phyloP scores from a whole-genome alignment of 2,329 filamentous ascomycete species.

The Ilyonectria robusta region DNA sequence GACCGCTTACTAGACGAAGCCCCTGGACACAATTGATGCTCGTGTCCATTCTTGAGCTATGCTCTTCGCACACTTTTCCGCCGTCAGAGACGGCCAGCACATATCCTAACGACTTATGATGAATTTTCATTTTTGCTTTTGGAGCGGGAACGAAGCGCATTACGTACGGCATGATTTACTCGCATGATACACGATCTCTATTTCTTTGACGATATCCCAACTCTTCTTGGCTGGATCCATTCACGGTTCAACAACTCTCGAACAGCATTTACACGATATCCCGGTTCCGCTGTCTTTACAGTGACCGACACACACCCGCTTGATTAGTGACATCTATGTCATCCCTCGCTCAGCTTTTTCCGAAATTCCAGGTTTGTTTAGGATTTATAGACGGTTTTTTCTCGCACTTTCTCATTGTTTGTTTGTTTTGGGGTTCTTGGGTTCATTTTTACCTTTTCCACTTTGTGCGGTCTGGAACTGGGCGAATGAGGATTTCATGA shows the following conservation, averaged over 20 bases:
- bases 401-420: slow-evolving; percentile 13
- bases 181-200: slow-evolving; percentile 44
- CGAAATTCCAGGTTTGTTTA: slow-evolving; percentile 19
- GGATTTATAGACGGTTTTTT: slow-evolving; percentile 34
- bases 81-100: slow-evolving; percentile 37
- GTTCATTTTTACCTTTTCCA: slow-evolving; percentile 28
- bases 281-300: slow-evolving; percentile 17
- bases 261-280: slow-evolving; percentile 37
- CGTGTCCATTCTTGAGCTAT: slow-evolving; percentile 1
- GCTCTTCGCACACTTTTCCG: slow-evolving; percentile 10
- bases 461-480: slow-evolving; percentile 22
- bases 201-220: slow-evolving; percentile 39
- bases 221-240: slow-evolving; percentile 28
- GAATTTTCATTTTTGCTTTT: slow-evolving; percentile 37
- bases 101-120: slow-evolving; percentile 45
- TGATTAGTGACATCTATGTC: slow-evolving; percentile 14
- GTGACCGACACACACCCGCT: slow-evolving; percentile 22
- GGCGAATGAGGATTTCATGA: slow-evolving; percentile 33
- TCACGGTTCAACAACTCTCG: slow-evolving; percentile 16
- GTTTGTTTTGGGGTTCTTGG: slow-evolving; percentile 14
- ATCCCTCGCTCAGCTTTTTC: slow-evolving; percentile 19
- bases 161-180: slow-evolving; percentile 37
- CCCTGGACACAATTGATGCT: slow-evolving; percentile 1
- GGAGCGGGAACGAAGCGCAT: slow-evolving; percentile 42
- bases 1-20: slow-evolving; percentile 53